Conservation (phyloP, 352 stramenopile species). For the Pythium aquatile region DNA sequence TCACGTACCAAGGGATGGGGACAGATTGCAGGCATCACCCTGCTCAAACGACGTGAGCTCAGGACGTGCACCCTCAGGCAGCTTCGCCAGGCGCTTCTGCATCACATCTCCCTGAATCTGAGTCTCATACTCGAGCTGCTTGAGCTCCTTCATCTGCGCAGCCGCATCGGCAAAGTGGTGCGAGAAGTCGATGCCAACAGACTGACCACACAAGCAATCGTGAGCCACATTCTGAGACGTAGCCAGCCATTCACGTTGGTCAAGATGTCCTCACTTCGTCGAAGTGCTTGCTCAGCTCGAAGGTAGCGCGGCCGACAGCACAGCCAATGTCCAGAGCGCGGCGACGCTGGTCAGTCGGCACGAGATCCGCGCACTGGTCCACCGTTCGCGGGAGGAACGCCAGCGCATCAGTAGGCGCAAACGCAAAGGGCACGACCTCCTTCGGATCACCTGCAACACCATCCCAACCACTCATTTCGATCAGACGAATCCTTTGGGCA, state of each 20-base stretch:
- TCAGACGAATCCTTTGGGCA: background rate
- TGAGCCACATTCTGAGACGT: background rate
- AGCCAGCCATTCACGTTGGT: background rate
- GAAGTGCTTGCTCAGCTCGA: conserved; percentile 92
- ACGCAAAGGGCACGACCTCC: conserved; percentile 65
- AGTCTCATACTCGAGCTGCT: conserved; percentile 81
- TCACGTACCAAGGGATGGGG: conserved; percentile 46
- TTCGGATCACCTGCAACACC: conserved; percentile 46
- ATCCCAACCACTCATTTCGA: background rate
- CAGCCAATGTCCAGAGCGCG: conserved; percentile 94
- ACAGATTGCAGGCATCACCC: conserved; percentile 93
- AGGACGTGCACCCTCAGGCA: conserved; percentile 51
- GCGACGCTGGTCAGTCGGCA: conserved; percentile 46
- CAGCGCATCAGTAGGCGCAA: conserved; percentile 77
- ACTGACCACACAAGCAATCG: conserved; percentile 25
- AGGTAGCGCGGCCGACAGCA: conserved; percentile 91
- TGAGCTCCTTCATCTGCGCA: conserved; percentile 82
- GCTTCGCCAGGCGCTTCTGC: conserved; percentile 46
- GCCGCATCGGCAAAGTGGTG: conserved; percentile 87
- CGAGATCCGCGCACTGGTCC: conserved; percentile 62
- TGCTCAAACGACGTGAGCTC: conserved; percentile 86
- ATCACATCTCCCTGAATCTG: conserved; percentile 89
- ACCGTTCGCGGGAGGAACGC: conserved; percentile 86
- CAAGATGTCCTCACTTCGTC: conserved; percentile 60
- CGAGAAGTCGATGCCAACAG: conserved; percentile 94